Evolutionary conservation across 306 rosid species (phyloP), one percentile per base, ranked within the genome.

Genomic region (Gillenia trifoliata): DNA sequence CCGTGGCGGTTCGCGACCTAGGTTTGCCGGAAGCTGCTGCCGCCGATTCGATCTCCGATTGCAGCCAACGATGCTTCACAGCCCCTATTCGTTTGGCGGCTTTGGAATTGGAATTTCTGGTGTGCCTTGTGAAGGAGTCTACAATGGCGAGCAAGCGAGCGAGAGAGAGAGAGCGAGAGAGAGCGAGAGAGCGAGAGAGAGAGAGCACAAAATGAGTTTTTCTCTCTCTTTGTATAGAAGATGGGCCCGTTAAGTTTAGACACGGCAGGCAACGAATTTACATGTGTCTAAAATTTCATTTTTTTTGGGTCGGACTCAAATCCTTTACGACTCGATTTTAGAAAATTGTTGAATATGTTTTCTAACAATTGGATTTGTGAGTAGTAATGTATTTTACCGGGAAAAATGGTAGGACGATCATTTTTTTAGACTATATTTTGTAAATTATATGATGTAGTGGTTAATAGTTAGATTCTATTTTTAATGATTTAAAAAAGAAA

Each of bases 41-140:
- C 52, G 52, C 20, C 52, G 52, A 47, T 17, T 47, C 52, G 52
- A 47, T 47, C 20, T 47, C 52, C 52, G 52, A 47, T 47, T 47
- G 52, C 52, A 17, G 52, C 3, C 20, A 47, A 47, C 8, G 52
- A 16, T 47, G 52, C 52, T 16, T 47, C 20, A 47, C 52, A 8
- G 52, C 17, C 20, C 6, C 52, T 15, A 34, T 71, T 71, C 50
- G 10, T 34, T 34, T 12, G 41, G 25, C 9, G 22, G 52, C 52
- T 15, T 62, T 31, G 63, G 33, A 15, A 31, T 22, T 70, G 62
- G 62, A 36, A 15, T 56, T 57, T 71, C 25, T 55, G 40, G 34
- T 47, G 64, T 47, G 74, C 74, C 75, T 54, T 71, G 75, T 34
- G 50, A 54, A 71, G 75, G 64, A 71, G 75, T 70, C 64, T 71